Percentiles rank a stretch among this genome's conserved stretches.
Conservation (phyloP, 2,329 filamentous ascomycete genomes). For the Epichloe sp. region DNA sequence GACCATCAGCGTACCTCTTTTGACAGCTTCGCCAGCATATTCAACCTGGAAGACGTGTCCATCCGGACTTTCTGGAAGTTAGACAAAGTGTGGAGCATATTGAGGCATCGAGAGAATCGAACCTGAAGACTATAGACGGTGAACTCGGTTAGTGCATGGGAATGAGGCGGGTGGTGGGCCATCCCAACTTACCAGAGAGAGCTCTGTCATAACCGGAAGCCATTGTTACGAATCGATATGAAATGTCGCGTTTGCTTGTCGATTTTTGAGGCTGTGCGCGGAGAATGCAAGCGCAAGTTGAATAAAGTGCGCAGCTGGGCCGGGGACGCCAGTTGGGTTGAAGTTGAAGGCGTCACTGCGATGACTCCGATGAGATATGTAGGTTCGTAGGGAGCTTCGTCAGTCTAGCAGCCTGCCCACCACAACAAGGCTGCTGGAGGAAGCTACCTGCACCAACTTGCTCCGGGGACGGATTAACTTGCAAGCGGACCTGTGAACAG, state of each 20-base stretch:
- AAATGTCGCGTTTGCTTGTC: not conserved
- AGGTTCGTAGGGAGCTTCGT: conserved; percentile 21
- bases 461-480: conserved; percentile 2
- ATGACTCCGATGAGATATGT: not conserved
- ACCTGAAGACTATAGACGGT: conserved; percentile 66
- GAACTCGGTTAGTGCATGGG: conserved; percentile 24
- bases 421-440: not conserved
- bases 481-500: not conserved
- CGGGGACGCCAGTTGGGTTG: conserved; percentile 2
- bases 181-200: conserved; percentile 69
- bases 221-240: conserved; percentile 32
- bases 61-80: conserved; percentile 63
- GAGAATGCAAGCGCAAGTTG: not conserved
- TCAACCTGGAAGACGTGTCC: conserved; percentile 99
- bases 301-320: not conserved
- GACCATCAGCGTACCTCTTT: conserved; percentile 56
- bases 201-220: conserved; percentile 98
- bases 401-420: conserved; percentile 24
- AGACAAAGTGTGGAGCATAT: conserved; percentile 18
- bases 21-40: conserved; percentile 97
- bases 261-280: not conserved
- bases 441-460: not conserved
- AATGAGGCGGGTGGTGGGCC: conserved; percentile 2
- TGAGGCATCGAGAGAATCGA: conserved; percentile 10
- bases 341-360: not conserved